Evolutionary conservation across 1,139 yeast genomes (phyloP).

Genomic region (Pichia terricola): DNA sequence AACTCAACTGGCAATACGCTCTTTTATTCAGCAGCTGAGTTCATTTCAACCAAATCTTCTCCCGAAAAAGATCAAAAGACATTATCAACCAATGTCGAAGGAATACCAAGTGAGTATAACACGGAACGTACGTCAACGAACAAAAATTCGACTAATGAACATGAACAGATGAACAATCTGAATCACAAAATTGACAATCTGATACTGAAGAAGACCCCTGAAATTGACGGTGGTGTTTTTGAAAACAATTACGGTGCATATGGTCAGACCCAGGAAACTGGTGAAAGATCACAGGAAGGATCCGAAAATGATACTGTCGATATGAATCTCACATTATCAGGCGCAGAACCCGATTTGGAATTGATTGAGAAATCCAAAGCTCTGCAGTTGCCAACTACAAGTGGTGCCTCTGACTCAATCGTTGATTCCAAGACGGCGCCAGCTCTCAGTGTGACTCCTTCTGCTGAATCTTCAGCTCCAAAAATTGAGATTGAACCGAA

Average conservation of each 20-base stretch:
- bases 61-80: not conserved
- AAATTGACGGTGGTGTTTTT: slow-evolving; percentile 1
- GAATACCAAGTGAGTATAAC: not conserved
- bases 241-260: slow-evolving; percentile 8
- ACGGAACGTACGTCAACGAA: not conserved
- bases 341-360: not conserved
- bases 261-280: slow-evolving; percentile 1
- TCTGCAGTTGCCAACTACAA: not conserved
- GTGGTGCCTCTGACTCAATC: not conserved
- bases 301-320: not conserved
- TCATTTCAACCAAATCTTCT: not conserved
- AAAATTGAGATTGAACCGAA: slow-evolving; percentile 4
- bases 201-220: slow-evolving; percentile 3
- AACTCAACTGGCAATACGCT: slow-evolving; percentile 12
- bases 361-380: not conserved
- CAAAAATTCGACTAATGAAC: not conserved
- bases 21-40: slow-evolving; percentile 12
- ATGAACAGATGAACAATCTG: slow-evolving; percentile 1
- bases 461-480: slow-evolving; percentile 1
- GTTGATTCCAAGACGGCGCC: not conserved
- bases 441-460: not conserved
- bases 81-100: not conserved
- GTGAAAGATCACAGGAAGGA: not conserved
- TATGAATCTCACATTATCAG: not conserved
- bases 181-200: slow-evolving; percentile 3